Percentiles rank a stretch among this genome's conserved stretches.
Evolutionary conservation across 352 stramenopile species (phyloP).

Genomic region (Globisporangium perplexum): DNA sequence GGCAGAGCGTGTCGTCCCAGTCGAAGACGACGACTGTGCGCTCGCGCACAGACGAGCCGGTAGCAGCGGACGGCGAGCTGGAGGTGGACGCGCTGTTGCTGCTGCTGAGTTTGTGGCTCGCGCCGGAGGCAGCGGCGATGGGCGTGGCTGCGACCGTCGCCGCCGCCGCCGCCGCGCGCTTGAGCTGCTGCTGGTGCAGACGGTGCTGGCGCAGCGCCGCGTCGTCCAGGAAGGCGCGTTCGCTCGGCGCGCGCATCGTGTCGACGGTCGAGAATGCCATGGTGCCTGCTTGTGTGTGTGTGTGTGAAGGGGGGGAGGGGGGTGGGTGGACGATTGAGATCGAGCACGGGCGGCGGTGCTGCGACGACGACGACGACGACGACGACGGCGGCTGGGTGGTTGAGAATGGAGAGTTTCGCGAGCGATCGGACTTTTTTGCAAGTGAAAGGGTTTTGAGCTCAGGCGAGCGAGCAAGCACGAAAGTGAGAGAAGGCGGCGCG

Average conservation of each 20-base stretch:
- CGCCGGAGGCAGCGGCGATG: not conserved
- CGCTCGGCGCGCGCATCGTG: conserved; percentile 22
- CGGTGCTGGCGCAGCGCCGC: conserved; percentile 7
- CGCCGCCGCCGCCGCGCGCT: conserved; percentile 10
- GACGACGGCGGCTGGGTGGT: not conserved
- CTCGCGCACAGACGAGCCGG: conserved; percentile 44
- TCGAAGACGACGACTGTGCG: conserved; percentile 85
- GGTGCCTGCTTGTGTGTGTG: not conserved
- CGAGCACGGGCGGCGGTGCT: too few species aligned
- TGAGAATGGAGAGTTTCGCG: not conserved
- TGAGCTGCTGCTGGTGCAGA: conserved; percentile 6
- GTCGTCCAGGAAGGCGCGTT: conserved; percentile 9
- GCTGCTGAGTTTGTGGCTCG: not conserved
- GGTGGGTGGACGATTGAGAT: not conserved
- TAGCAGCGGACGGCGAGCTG: too few species aligned
- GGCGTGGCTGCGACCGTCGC: too few species aligned
- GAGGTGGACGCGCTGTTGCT: not conserved
- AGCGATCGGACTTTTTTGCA: not conserved
- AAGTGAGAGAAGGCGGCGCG: not conserved
- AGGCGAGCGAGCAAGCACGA: not conserved
- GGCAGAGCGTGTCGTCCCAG: conserved; percentile 87
- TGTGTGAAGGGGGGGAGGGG: not conserved
- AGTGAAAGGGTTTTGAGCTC: not conserved
- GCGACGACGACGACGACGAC: too few species aligned
- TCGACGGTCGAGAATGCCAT: conserved; percentile 53